Evolutionary conservation across 495 filamentous ascomycete genomes (phyloP), one percentile per base, ranked within the genome.

Genomic region (Amphirosellinia nigrospora): DNA sequence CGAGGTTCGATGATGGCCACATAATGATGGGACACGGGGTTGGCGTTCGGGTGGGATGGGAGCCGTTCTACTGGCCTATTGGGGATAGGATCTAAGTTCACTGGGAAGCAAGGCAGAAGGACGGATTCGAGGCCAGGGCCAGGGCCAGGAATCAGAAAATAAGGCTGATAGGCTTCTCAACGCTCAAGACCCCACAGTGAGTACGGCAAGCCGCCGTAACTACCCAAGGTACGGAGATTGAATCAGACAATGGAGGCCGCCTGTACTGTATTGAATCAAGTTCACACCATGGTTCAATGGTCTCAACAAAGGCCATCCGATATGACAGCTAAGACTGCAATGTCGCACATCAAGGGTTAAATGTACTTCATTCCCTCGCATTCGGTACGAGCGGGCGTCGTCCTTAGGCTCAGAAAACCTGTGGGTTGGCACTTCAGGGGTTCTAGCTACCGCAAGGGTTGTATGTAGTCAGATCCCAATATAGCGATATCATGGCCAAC

Each of bases 11-110:
- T 50, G 16, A 46, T 58, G 36, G 45, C 68, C 60, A 64, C 43
- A 70, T 72, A 66, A 77, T 73, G 75, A 73, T 66, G 70, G 70
- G 75, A 70, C 70, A 77, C 65, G 71, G 55, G 71, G 65, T 48
- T 61, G 75, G 75, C 75, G 75, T 77, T 77, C 70, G 58, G 75
- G 21, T 43, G 50, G 30, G 66, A 45, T 21, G 34, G 70, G 72
- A 68, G 70, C 62, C 68, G 64, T 74, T 70, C 70, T 66, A 71
- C 55, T 70, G 56, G 41, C 64, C 66, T 66, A 58, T 59, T 21
- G 52, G 56, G 70, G 46, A 71, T 65, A 71, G 61, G 68, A 46
- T 61, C 69, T 63, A 59, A 71, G 61, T 68, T 59, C 48, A 48
- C 68, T 61, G 55, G 58, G 68, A 53, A 58, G 62, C 64, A 61